Evolutionary conservation across 176 grass and related monocot genomes (phyloP).

Genomic region (Cenchrus purpureus): DNA sequence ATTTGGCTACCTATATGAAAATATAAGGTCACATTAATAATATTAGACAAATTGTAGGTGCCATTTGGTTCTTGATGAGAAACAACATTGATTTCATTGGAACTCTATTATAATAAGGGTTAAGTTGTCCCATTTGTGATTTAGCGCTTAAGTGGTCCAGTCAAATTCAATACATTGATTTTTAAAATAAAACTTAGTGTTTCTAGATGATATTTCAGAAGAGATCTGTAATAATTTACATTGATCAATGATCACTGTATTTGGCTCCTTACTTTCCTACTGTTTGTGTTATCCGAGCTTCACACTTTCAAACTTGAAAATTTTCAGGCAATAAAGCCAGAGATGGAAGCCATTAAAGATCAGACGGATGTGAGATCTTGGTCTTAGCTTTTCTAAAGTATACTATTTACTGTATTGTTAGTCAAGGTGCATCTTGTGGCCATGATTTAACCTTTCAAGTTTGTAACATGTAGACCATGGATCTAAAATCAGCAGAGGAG

Average conservation of each 20-base stretch:
- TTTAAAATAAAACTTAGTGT: not conserved
- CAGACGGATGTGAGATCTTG: slow-evolving; percentile 65
- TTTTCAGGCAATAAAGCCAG: slow-evolving; percentile 72
- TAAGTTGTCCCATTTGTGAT: not conserved
- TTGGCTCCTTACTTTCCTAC: slow-evolving; percentile 3
- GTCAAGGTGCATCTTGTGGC: not conserved
- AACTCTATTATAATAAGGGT: not conserved
- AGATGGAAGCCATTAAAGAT: slow-evolving; percentile 73
- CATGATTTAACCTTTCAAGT: slow-evolving; percentile 40
- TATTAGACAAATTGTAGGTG: not conserved
- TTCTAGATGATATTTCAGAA: slow-evolving; percentile 5
- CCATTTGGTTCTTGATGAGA: slow-evolving; percentile 8
- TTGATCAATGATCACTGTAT: slow-evolving; percentile 9
- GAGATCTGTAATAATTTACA: slow-evolving; percentile 3
- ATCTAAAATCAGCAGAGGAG: slow-evolving; percentile 53
- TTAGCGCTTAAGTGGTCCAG: not conserved
- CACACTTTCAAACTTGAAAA: slow-evolving; percentile 38
- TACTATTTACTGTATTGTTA: slow-evolving; percentile 37
- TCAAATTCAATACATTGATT: not conserved
- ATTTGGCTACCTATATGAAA: not conserved
- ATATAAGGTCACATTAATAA: not conserved
- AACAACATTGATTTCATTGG: slow-evolving; percentile 2
- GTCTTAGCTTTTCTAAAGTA: slow-evolving; percentile 31
- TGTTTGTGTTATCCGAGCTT: slow-evolving; percentile 15
- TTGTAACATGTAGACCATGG: slow-evolving; percentile 53